Conservation (phyloP, 306 rosid species). For the Citrullus mucosospermus region DNA sequence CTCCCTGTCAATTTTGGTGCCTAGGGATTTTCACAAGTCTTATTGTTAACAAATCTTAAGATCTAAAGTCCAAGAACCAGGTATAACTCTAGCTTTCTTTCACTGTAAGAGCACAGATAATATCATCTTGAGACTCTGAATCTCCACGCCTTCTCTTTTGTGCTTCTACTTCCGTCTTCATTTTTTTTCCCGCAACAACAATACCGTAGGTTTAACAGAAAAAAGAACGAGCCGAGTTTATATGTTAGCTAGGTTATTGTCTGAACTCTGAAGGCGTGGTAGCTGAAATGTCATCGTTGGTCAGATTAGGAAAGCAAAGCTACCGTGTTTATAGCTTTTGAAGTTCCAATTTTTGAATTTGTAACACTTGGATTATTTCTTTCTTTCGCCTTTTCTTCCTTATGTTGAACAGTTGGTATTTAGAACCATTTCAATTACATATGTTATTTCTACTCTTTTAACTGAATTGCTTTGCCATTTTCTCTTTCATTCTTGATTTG, state of each 20-base stretch:
- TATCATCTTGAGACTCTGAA: background rate
- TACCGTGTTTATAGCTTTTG: too few species aligned
- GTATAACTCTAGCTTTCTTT: background rate
- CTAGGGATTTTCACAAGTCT: background rate
- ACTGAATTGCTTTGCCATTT: too few species aligned
- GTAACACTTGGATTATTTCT: too few species aligned
- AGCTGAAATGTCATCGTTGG: background rate
- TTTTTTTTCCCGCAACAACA: background rate
- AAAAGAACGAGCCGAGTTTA: background rate
- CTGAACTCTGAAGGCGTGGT: background rate
- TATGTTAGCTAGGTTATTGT: background rate
- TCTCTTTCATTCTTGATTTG: too few species aligned
- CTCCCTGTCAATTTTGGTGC: conserved; percentile 10
- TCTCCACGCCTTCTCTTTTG: background rate
- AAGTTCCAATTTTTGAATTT: too few species aligned
- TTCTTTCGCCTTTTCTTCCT: too few species aligned
- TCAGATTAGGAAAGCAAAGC: background rate
- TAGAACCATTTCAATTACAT: too few species aligned
- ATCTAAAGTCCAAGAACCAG: background rate
- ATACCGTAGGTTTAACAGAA: background rate
- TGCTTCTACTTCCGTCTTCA: background rate
- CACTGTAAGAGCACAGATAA: background rate
- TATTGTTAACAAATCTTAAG: background rate
- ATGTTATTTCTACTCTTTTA: too few species aligned
- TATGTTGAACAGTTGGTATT: too few species aligned